Evolutionary conservation across 208 protist species (phyloP), one percentile per base, ranked within the genome.

Genomic region (Leishmania major): DNA sequence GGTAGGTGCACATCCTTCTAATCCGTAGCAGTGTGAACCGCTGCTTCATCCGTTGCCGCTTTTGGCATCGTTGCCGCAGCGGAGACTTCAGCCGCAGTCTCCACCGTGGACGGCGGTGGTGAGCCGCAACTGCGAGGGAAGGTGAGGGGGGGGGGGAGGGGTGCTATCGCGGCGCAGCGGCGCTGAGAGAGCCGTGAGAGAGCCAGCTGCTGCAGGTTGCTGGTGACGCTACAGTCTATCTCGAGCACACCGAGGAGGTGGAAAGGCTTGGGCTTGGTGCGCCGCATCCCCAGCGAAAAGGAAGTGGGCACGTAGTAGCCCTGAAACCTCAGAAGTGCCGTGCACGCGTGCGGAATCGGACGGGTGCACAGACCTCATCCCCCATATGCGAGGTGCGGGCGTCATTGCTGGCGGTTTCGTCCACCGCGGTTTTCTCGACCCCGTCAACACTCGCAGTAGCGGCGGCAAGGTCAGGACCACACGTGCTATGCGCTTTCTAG

Each of bases 231-330:
- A 37, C 0, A 76, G 31, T 17, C 37, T 28, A n/a, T 17, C 25
- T 59, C 66, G 7, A n/a, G 31, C 28, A 60, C 19, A 8, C 31
- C 22, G 28, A 43, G 13, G 37, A 75, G 1, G 60, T 62, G 25
- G 72, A 64, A 37, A 78, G 51, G 51, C 62, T 51, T 74, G 57
- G 57, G 49, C 49, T 85, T 82, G 15, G 45, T 59, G 0, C 72
- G 72, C 45, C 28, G 70, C 40, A 81, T 57, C 8, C 72, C 60
- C 22, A 43, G 57, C 15, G 64, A 73, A 2, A 66, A 70, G 0
- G n/a, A 79, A 22, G 64, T 79, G 11, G 77, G 72, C 40, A 79
- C 51, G 43, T 69, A 82, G 10, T 35, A 17, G 31, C 47, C 8
- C 3, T 55, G 45, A 1, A 0, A 6, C 0, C 17, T 35, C 28